Conservation (phyloP, 345 rosid species). For the Adansonia digitata region DNA sequence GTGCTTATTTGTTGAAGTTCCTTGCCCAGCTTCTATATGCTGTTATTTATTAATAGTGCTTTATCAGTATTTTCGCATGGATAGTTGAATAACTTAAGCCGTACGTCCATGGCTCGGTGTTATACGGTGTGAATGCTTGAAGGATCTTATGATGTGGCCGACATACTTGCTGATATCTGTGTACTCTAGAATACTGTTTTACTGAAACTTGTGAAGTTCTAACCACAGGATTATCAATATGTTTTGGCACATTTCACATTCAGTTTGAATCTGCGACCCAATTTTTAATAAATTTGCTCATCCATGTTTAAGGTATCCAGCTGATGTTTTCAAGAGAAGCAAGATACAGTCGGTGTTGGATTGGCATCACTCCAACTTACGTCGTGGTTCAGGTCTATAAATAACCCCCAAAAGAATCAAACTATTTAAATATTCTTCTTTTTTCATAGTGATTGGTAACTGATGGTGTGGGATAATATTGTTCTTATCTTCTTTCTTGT, state of each 20-base stretch:
- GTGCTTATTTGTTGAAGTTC: background rate
- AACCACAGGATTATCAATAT: background rate
- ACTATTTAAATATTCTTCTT: background rate
- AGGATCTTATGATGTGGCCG: background rate
- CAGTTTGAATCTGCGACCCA: background rate
- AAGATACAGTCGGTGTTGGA: constrained; percentile 73
- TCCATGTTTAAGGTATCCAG: constrained; percentile 58
- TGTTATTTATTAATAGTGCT: background rate
- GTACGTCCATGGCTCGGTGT: background rate
- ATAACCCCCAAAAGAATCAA: constrained; percentile 31
- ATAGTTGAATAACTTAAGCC: background rate
- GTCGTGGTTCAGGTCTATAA: constrained; percentile 4
- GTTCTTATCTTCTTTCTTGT: background rate
- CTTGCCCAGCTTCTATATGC: background rate
- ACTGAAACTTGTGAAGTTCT: background rate
- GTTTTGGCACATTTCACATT: background rate
- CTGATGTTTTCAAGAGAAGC: constrained; percentile 75
- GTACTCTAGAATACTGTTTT: background rate
- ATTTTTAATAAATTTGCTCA: background rate
- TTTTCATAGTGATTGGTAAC: background rate
- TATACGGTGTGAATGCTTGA: background rate
- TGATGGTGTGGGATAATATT: background rate
- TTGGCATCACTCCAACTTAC: constrained; percentile 11
- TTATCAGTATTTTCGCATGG: background rate
- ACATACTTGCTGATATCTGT: background rate